phyloP scores from a whole-genome alignment of 176 grass and related monocot genomes.

The Avena insularis region DNA sequence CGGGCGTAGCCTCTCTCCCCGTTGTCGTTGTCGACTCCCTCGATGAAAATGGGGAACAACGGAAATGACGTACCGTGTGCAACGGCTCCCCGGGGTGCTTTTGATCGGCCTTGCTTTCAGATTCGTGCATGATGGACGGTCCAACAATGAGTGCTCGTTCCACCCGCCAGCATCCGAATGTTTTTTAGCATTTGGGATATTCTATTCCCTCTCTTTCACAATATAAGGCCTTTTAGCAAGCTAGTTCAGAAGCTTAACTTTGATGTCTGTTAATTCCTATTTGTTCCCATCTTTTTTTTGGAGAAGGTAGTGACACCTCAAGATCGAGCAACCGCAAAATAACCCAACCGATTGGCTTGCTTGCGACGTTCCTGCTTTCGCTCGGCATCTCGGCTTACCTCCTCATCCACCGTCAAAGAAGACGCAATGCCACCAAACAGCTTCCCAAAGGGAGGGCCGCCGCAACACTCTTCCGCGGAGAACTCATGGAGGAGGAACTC shows the following conservation, averaged over 20 bases:
- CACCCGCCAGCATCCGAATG: no score
- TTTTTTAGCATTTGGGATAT: no score
- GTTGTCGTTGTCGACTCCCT: no score
- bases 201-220: no score
- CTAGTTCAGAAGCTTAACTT: not conserved
- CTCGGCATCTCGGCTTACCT: not conserved
- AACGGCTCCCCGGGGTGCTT: no score
- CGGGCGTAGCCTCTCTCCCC: no score
- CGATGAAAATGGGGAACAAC: no score
- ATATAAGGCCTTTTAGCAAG: no score
- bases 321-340: not conserved
- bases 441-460: not conserved
- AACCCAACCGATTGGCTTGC: not conserved
- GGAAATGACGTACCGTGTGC: no score
- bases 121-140: no score
- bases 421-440: not conserved
- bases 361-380: not conserved
- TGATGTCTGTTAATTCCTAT: not conserved
- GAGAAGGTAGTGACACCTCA: not conserved
- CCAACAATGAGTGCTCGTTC: no score
- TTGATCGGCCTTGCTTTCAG: no score
- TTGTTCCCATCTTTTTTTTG: not conserved
- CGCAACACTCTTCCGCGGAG: not conserved
- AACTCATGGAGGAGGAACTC: fast-evolving
- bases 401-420: not conserved